Percentiles rank a stretch among this genome's conserved stretches.
These are phyloP conservation scores for Malassezia pachydermatis DNA, from an alignment of 1,284 basidiomycete species.

Conservation along the genomic window DNA sequence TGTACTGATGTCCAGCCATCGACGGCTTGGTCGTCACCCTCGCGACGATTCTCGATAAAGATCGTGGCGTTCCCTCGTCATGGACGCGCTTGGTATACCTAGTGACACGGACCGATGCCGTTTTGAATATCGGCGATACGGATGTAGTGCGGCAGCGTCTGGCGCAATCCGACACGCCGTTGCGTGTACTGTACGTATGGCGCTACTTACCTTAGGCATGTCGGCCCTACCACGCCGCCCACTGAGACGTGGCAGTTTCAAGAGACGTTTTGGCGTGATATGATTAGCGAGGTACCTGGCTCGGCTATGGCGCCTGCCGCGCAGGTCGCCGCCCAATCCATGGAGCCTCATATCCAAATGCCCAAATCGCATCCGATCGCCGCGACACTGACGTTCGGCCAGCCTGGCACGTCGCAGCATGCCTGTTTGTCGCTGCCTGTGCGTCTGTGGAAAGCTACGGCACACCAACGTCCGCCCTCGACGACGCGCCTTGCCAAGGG, in stretches of 20 bases:
- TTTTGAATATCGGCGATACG: neutral
- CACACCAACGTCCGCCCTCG: slow-evolving; percentile 61
- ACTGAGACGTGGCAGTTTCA: no score
- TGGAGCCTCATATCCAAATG: slow-evolving; percentile 27
- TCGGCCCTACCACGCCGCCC: no score
- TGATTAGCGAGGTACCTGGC: slow-evolving; percentile 51
- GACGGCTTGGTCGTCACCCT: no score
- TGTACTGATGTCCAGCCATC: slow-evolving; percentile 8
- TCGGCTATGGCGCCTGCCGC: slow-evolving; percentile 53
- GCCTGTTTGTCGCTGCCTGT: slow-evolving; percentile 60
- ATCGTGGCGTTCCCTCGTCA: neutral
- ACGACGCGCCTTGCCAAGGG: slow-evolving; percentile 50
- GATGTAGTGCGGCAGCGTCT: slow-evolving; percentile 2
- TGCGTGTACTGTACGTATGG: no score
- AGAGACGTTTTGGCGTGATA: slow-evolving; percentile 60
- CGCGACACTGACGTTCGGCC: slow-evolving; percentile 31
- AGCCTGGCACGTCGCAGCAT: slow-evolving; percentile 18
- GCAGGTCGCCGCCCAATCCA: slow-evolving; percentile 24
- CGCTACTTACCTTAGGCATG: no score
- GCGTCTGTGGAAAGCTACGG: slow-evolving; percentile 72
- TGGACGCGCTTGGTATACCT: slow-evolving; percentile 17
- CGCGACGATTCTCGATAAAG: no score
- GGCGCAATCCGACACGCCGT: neutral
- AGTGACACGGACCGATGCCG: slow-evolving; percentile 1
- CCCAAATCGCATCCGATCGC: slow-evolving; percentile 23